phyloP scores from a whole-genome alignment of 208 protist species.

The Endotrypanum monterogeii region DNA sequence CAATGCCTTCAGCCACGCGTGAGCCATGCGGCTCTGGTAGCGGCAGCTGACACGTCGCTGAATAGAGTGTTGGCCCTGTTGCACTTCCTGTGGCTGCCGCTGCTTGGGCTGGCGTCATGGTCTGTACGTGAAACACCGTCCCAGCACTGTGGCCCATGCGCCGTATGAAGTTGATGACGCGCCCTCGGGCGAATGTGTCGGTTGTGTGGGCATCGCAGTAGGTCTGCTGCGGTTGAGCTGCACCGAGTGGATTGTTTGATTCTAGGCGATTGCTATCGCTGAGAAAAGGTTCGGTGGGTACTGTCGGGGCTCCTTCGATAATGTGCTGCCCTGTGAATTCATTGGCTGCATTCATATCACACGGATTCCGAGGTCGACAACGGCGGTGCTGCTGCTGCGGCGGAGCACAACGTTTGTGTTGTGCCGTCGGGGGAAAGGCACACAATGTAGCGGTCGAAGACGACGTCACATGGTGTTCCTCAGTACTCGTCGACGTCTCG shows the following conservation, averaged over 20 bases:
- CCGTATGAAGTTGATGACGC: slow-evolving; percentile 73
- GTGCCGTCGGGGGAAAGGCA: neutral
- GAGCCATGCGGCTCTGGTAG: slow-evolving; percentile 64
- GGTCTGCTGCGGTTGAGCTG: neutral
- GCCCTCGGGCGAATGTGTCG: slow-evolving; percentile 72
- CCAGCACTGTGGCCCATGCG: slow-evolving; percentile 47
- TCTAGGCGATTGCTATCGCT: neutral
- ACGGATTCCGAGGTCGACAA: neutral
- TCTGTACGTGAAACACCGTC: slow-evolving; percentile 47
- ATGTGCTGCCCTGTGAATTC: slow-evolving; percentile 1
- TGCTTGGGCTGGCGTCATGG: slow-evolving; percentile 19
- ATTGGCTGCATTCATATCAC: neutral
- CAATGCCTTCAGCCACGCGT: slow-evolving; percentile 72
- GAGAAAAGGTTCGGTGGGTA: neutral
- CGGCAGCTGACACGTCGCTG: slow-evolving; percentile 42
- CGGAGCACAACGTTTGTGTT: no score
- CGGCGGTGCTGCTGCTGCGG: neutral
- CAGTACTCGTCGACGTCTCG: slow-evolving; percentile 20
- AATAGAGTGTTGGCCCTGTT: slow-evolving; percentile 34
- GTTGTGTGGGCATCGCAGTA: slow-evolving; percentile 44
- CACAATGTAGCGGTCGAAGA: neutral
- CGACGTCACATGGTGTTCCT: neutral
- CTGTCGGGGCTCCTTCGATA: neutral
- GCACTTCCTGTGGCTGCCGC: neutral
- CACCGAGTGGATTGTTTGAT: neutral